Evolutionary conservation across 164 flowering plant genomes (phyloP).

Genomic region (Stephania japonica): DNA sequence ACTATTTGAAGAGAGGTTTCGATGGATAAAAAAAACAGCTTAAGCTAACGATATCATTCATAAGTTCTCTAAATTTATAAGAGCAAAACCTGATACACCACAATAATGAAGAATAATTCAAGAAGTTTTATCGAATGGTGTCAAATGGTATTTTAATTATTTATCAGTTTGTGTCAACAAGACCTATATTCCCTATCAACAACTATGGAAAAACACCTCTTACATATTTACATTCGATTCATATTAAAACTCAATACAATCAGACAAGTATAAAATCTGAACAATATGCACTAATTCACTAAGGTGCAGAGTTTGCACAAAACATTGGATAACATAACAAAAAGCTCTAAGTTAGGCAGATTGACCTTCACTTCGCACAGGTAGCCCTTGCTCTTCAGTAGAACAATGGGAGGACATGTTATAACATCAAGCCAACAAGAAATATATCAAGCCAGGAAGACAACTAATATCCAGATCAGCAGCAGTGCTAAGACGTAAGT

Average conservation of each 20-base stretch:
- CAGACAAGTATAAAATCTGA: not conserved
- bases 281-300: not conserved
- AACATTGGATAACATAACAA: not conserved
- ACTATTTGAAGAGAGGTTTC: too few species aligned
- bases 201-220: not conserved
- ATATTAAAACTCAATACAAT: too few species aligned
- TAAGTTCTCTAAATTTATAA: too few species aligned
- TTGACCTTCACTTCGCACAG: slow-evolving; percentile 11
- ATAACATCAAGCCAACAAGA: slow-evolving; percentile 2
- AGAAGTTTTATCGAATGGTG: not conserved
- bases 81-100: not conserved
- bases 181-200: not conserved
- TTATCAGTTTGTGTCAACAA: not conserved
- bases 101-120: too few species aligned
- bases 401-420: slow-evolving; percentile 12
- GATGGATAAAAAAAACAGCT: too few species aligned
- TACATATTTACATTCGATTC: not conserved
- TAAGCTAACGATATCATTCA: too few species aligned
- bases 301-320: not conserved
- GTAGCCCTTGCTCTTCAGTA: slow-evolving; percentile 7
- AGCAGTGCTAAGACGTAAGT: not conserved
- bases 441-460: slow-evolving; percentile 5
- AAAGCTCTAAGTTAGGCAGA: slow-evolving; percentile 11
- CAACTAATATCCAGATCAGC: slow-evolving; percentile 7
- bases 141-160: not conserved